Evolutionary conservation across 345 rosid species (phyloP), one percentile per base, ranked within the genome.

Genomic region (Eutrema heterophyllum): DNA sequence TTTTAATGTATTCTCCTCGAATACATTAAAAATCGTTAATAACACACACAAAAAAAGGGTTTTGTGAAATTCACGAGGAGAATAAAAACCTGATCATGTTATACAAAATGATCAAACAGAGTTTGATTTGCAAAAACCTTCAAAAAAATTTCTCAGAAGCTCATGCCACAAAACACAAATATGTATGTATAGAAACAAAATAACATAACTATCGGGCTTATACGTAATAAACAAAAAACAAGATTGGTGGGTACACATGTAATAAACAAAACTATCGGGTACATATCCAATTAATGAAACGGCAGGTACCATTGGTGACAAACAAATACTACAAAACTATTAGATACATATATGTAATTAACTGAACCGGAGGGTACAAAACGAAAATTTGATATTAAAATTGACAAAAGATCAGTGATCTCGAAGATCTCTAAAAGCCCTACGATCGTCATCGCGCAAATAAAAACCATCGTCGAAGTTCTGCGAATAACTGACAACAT

Each of bases 401-500:
- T 30, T 1, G 32, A 36, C 4, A 24, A 13, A 14, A 18, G 41
- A 39, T 45, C 26, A 59, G 0, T n/a, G 53, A 59, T 51, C 3
- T 32, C 9, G 63, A 16, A 40, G 32, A 68, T 45, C 65, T 66
- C 66, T 56, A n/a, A 45, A 74, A 50, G 11, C 40, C 18, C 9
- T 75, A 51, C 11, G 72, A 66, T 74, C 67, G 61, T 44, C 58
- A 53, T 75, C 73, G 6, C 38, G 74, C 13, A 68, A 35, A 49
- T 73, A 76, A 18, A 54, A 72, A 8, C 92, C 89, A 52, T 92
- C 92, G 39, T 92, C 97, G 38, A 92, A 92, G 26, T 92, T 92
- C 83, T 83, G 89, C 0, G 90, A 79, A 63, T 92, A 92, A 77
- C 97, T 92, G 64, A 85, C 85, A 35, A 86, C 92, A 38, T 92